Percentiles rank a stretch among this genome's conserved stretches.
phyloP scores from a whole-genome alignment of 1,139 yeast genomes.

The Zygosaccharomyces pseudobailii region DNA sequence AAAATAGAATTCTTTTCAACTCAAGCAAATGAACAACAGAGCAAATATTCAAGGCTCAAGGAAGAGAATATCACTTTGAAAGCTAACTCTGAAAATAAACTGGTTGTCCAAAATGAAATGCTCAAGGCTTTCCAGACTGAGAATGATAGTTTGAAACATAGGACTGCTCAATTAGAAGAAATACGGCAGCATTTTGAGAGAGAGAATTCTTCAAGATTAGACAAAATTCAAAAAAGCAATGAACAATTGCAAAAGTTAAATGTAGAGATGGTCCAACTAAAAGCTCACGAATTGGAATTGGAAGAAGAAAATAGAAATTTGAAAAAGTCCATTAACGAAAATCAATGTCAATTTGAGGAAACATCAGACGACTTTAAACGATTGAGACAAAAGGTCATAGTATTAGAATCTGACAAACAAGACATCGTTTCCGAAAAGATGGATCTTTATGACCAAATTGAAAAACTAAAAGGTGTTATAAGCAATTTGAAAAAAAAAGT shows the following conservation, averaged over 20 bases:
- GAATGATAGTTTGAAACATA: conserved; percentile 22
- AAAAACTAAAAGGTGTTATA: conserved; percentile 15
- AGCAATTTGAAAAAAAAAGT: conserved; percentile 16
- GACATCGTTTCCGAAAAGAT: conserved; percentile 23
- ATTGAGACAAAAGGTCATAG: conserved; percentile 21
- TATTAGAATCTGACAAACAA: conserved; percentile 24
- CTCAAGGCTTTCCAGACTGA: conserved; percentile 23
- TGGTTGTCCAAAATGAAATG: conserved; percentile 27
- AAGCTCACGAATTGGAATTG: conserved; percentile 31
- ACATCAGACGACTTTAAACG: conserved; percentile 18
- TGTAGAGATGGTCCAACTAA: conserved; percentile 31
- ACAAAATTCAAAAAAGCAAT: conserved; percentile 21
- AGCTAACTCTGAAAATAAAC: conserved; percentile 28
- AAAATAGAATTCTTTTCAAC: conserved; percentile 6
- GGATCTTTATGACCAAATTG: conserved; percentile 27
- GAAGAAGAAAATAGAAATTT: conserved; percentile 30
- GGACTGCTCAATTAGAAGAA: conserved; percentile 20
- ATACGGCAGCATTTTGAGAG: conserved; percentile 15
- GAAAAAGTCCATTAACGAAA: conserved; percentile 18
- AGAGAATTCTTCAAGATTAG: conserved; percentile 14
- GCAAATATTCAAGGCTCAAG: conserved; percentile 12
- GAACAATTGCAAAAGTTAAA: conserved; percentile 31
- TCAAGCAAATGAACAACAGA: conserved; percentile 10
- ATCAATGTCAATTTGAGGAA: conserved; percentile 18
- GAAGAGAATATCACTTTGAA: conserved; percentile 15